Base-by-base conservation (phyloP, 257 asterid species). In the Solanum sitiens region DNA sequence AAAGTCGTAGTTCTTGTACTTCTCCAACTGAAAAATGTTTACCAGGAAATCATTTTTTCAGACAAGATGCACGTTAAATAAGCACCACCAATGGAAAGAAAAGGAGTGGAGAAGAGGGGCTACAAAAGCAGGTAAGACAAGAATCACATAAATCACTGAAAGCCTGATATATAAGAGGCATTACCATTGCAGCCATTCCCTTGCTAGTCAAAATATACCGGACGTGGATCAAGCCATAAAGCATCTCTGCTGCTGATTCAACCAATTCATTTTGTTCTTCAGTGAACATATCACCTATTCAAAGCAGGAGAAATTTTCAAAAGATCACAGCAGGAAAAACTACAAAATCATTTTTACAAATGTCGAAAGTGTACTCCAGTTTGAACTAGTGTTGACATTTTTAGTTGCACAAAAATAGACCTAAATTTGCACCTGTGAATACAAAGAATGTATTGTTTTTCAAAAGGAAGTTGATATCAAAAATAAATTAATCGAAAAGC, bases 161-260 rank as follows among this genome's bases (percentile, higher is more conserved):
- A 47, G 68, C 27, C 67, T 47, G 68, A 87, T 85, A 79, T 75
- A 88, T 67, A 89, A 85, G 86, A 82, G 1, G 14, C 86, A 67
- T 91, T 94, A 96, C 99, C 99, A 96, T 95, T 79, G 98, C 98
- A 88, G 98, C 95, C 96, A 96, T 94, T 89, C 99, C 99, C 91
- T 96, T 96, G 96, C 93, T 94, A 44, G 98, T 95, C 94, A 96
- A 93, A 83, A 96, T 95, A 93, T 94, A 95, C 21, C 99, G 92
- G 53, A 94, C 97, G 89, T 96, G 98, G 92, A 96, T 96, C 87
- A 96, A 95, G 45, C 99, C 98, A 70, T 96, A 96, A 72, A 96
- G 93, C 99, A 95, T 96, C 94, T 96, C 98, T 3, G 99, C 99
- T 82, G 99, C 98, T 79, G 98, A 95, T 93, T 96, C 99, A 87